Percentiles rank a stretch among this genome's conserved stretches.
Evolutionary conservation across 2,329 filamentous ascomycete genomes (phyloP).

Genomic region (Fusarium beomiforme): DNA sequence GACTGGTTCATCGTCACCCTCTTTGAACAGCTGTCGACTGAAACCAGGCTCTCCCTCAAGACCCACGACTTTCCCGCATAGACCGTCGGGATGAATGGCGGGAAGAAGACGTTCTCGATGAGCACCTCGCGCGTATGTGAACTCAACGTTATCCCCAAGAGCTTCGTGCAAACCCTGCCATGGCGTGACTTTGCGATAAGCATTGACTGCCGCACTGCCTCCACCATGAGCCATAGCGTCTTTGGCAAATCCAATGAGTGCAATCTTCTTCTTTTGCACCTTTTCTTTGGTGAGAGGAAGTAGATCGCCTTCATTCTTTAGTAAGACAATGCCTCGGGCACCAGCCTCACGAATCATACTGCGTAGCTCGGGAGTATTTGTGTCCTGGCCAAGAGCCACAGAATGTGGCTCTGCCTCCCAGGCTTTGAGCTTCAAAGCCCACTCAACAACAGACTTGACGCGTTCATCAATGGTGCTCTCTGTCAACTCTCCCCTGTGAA

Average conservation of each 20-base stretch:
- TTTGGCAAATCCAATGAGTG: slow-evolving; percentile 47
- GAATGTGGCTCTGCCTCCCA: slow-evolving; percentile 22
- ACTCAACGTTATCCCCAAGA: slow-evolving; percentile 31
- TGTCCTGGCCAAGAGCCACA: neutral
- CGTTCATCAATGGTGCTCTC: slow-evolving; percentile 42
- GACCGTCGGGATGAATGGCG: slow-evolving; percentile 17
- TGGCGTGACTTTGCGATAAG: slow-evolving; percentile 47
- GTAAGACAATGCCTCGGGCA: slow-evolving; percentile 66
- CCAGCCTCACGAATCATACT: slow-evolving; percentile 40
- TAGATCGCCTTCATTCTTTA: slow-evolving; percentile 68
- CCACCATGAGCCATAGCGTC: slow-evolving; percentile 46
- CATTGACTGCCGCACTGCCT: slow-evolving; percentile 46
- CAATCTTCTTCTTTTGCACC: slow-evolving; percentile 40
- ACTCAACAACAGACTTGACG: slow-evolving; percentile 45
- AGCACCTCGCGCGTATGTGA: slow-evolving; percentile 39
- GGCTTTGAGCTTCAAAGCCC: slow-evolving; percentile 41
- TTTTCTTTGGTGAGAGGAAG: slow-evolving; percentile 58
- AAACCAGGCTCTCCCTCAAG: slow-evolving; percentile 45
- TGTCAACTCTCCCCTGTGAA: slow-evolving; percentile 30
- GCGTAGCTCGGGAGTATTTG: slow-evolving; percentile 39
- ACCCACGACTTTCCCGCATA: slow-evolving; percentile 33
- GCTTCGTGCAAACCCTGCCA: slow-evolving; percentile 44
- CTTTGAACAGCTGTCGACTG: slow-evolving; percentile 40
- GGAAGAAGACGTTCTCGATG: slow-evolving; percentile 34
- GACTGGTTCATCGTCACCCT: slow-evolving; percentile 26